Evolutionary conservation across 176 grass and related monocot genomes (phyloP).

Genomic region (Zizania latifolia): DNA sequence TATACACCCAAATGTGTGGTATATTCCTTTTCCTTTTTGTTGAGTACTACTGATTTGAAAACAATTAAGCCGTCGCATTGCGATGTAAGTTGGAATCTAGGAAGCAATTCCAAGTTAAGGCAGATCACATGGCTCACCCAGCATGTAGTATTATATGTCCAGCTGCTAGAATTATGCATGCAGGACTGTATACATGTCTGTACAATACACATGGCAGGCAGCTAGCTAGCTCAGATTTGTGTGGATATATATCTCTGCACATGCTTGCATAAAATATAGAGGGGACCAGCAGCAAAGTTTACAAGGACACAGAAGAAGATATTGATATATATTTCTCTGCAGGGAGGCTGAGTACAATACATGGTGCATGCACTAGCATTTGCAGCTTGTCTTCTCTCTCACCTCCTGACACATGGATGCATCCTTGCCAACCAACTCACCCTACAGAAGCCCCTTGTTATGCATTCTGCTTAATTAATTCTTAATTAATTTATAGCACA

Average conservation of each 20-base stretch:
- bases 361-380: conserved; percentile 29
- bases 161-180: conserved; percentile 41
- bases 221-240: conserved; percentile 45
- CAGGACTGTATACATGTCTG: conserved; percentile 27
- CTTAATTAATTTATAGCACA: conserved; percentile 6
- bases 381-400: conserved; percentile 32
- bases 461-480: conserved; percentile 15
- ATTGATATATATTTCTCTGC: conserved; percentile 47
- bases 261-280: conserved; percentile 37
- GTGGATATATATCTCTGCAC: conserved; percentile 57
- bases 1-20: not conserved
- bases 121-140: conserved; percentile 60
- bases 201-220: too few species aligned
- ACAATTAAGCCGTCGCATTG: conserved; percentile 25
- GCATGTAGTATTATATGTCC: conserved; percentile 45
- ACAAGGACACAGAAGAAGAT: conserved; percentile 42
- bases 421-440: conserved; percentile 34
- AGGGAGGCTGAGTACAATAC: too few species aligned
- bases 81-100: conserved; percentile 62
- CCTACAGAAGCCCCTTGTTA: conserved; percentile 41
- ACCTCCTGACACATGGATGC: too few species aligned
- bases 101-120: conserved; percentile 62
- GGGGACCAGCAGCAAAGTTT: conserved; percentile 50
- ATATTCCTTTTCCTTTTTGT: not conserved
- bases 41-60: conserved; percentile 12